phyloP scores from a whole-genome alignment of 768 basidiomycete species.

The Porpolomopsis calyptriformis region DNA sequence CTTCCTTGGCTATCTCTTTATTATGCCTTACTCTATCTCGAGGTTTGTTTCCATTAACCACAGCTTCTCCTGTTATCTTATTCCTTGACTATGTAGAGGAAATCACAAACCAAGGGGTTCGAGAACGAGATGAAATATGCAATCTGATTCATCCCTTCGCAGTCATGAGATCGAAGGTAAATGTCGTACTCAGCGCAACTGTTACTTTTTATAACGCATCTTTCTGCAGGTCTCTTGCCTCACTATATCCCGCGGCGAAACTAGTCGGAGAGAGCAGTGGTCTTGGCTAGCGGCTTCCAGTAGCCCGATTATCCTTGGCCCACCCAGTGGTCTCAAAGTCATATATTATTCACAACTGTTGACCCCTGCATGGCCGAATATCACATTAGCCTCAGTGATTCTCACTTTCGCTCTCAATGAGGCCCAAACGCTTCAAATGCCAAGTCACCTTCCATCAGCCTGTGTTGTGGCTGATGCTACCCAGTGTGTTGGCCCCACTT shows the following conservation, averaged over 20 bases:
- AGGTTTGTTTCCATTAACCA: slow-evolving; percentile 24
- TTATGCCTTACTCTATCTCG: slow-evolving; percentile 30
- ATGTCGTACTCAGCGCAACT: too few relatives aligned
- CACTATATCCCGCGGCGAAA: not conserved
- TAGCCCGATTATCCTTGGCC: not conserved
- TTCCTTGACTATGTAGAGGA: slow-evolving; percentile 17
- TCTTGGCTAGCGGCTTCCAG: not conserved
- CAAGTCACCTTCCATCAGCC: slow-evolving; percentile 41
- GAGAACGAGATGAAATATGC: slow-evolving; percentile 32
- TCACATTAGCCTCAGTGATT: slow-evolving; percentile 37
- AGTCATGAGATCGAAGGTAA: slow-evolving; percentile 6
- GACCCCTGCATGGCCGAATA: slow-evolving; percentile 24
- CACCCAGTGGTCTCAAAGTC: not conserved
- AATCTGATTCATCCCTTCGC: slow-evolving; percentile 32
- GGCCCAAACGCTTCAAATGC: slow-evolving; percentile 30
- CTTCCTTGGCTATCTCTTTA: slow-evolving; percentile 28
- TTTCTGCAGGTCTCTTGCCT: not conserved
- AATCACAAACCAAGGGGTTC: slow-evolving; percentile 27
- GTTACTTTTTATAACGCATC: not conserved
- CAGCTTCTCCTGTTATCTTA: not conserved
- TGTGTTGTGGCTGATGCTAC: slow-evolving; percentile 34
- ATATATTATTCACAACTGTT: slow-evolving; percentile 7
- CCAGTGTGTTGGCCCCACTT: slow-evolving; percentile 41
- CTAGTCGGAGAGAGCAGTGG: not conserved
- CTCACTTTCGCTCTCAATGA: slow-evolving; percentile 45